Conservation (phyloP, 208 protist species). For the Trichomonas tenax region DNA sequence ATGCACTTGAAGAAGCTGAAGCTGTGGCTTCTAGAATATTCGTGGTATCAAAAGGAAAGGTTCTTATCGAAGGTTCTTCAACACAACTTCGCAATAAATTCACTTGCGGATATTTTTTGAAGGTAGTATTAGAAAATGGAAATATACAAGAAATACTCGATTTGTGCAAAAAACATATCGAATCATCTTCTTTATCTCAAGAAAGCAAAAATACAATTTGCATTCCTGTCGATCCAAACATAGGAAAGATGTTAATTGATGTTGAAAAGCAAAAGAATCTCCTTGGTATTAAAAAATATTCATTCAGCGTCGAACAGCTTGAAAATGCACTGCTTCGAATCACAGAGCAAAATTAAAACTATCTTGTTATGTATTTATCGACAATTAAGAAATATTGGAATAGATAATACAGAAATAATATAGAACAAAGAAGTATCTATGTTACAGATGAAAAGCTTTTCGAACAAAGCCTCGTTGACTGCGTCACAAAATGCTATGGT, state of each 20-base stretch:
- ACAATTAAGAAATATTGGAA: too few relatives aligned
- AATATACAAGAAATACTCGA: neutral
- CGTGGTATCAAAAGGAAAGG: neutral
- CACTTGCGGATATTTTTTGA: neutral
- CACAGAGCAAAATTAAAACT: neutral
- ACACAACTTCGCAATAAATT: neutral
- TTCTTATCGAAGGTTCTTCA: neutral
- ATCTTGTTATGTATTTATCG: neutral
- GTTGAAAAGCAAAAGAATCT: neutral
- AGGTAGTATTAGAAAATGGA: neutral
- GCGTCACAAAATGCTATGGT: too few relatives aligned
- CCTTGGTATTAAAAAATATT: neutral
- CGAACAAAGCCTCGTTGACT: too few relatives aligned
- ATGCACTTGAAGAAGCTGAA: conserved; percentile 1
- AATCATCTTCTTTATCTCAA: neutral
- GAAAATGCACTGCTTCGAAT: neutral
- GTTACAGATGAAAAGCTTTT: too few relatives aligned
- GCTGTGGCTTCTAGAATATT: neutral
- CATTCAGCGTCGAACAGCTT: neutral
- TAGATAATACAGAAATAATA: too few relatives aligned
- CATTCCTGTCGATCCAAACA: neutral
- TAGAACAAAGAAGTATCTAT: too few relatives aligned
- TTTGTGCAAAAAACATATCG: neutral
- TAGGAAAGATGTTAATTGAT: neutral
- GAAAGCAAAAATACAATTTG: neutral